phyloP scores from a whole-genome alignment of 1,139 yeast genomes.

The Nadsonia commutata region DNA sequence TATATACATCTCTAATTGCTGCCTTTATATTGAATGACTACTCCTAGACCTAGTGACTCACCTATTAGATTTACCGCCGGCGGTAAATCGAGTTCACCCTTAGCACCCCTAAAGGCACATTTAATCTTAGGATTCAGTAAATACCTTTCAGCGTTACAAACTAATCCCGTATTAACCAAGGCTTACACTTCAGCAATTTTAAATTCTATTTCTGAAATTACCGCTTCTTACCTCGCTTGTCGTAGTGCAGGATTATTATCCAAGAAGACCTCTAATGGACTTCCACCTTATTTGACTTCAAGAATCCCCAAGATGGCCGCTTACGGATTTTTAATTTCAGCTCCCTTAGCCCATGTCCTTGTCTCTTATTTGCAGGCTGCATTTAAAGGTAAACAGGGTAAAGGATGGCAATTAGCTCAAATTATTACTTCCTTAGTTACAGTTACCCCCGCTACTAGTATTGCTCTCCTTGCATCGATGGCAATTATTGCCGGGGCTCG shows the following conservation, averaged over 20 bases:
- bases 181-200: constrained; percentile 25
- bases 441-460: constrained; percentile 49
- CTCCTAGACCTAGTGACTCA: too few relatives aligned
- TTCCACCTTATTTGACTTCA: constrained; percentile 17
- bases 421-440: constrained; percentile 44
- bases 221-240: constrained; percentile 25
- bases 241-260: constrained; percentile 20
- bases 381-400: constrained; percentile 20
- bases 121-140: too few relatives aligned
- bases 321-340: constrained; percentile 54
- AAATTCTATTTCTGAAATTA: constrained; percentile 23
- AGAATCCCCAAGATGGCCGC: constrained; percentile 53
- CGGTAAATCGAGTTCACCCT: too few relatives aligned
- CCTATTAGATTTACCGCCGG: too few relatives aligned
- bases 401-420: constrained; percentile 35
- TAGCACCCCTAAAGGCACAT: too few relatives aligned
- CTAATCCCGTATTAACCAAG: constrained; percentile 18
- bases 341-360: constrained; percentile 57
- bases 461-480: constrained; percentile 39
- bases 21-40: too few relatives aligned
- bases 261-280: constrained; percentile 15
- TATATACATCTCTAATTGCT: too few relatives aligned
- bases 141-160: not conserved
- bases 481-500: constrained; percentile 27
- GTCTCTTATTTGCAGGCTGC: constrained; percentile 22